These are phyloP conservation scores for Globisporangium iwayamae DNA, from an alignment of 352 stramenopile species.

Conservation along the genomic window DNA sequence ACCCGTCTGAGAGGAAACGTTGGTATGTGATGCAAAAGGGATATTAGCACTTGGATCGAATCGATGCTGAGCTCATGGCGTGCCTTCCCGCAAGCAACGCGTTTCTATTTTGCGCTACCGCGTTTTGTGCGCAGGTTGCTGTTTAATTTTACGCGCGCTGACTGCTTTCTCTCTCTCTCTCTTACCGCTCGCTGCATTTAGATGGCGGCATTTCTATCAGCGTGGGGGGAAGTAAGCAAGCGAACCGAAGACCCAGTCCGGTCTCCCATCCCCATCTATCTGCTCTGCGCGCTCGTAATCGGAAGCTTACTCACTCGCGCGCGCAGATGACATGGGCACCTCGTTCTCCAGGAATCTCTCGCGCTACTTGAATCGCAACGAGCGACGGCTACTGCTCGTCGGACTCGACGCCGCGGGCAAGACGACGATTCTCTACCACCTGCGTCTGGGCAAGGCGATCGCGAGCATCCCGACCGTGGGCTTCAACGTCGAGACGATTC, in stretches of 20 bases:
- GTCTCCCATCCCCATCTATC: neutral
- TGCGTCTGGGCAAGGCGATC: slow-evolving; percentile 72
- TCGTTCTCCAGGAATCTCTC: slow-evolving; percentile 58
- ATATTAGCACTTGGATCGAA: neutral
- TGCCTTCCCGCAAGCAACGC: neutral
- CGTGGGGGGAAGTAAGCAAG: neutral
- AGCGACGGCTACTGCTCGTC: slow-evolving; percentile 71
- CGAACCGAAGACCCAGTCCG: neutral
- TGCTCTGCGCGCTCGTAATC: neutral
- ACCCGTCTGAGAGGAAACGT: neutral
- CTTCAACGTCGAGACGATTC: slow-evolving; percentile 83
- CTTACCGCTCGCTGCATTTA: slow-evolving; percentile 8
- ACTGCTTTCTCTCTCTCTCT: neutral
- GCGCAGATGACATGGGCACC: slow-evolving; percentile 62
- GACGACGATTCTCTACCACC: slow-evolving; percentile 80
- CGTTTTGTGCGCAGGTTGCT: neutral
- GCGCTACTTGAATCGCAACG: slow-evolving; percentile 75
- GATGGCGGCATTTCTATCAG: neutral
- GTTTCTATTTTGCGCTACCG: slow-evolving; percentile 4
- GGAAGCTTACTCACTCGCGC: neutral
- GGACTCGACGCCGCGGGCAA: slow-evolving; percentile 75
- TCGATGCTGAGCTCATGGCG: neutral
- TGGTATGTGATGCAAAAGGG: slow-evolving; percentile 11
- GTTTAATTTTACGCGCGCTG: slow-evolving; percentile 2
- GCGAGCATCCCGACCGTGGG: slow-evolving; percentile 76